Evolutionary conservation across 225 moss, liverwort and hornwort genomes (phyloP).

Genomic region (Pleurozium schreberi): DNA sequence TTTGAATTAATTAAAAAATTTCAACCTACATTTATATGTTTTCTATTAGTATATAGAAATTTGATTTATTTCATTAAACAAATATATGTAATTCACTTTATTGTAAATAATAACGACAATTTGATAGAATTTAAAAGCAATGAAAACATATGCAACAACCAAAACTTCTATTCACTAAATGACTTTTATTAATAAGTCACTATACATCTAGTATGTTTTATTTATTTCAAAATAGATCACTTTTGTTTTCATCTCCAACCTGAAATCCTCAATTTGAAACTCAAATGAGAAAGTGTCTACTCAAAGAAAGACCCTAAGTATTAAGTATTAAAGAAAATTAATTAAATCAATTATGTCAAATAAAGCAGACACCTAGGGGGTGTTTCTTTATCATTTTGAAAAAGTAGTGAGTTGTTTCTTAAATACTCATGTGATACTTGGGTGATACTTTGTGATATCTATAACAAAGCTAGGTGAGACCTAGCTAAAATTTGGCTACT

Average conservation of each 20-base stretch:
- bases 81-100: not conserved
- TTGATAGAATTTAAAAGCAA: not conserved
- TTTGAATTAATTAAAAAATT: not conserved
- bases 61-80: not conserved
- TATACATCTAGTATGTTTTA: not conserved
- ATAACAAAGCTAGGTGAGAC: not conserved
- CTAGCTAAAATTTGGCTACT: not conserved
- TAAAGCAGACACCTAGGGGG: too few relatives aligned
- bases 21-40: too few relatives aligned
- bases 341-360: not conserved
- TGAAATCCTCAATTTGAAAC: not conserved
- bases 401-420: not conserved
- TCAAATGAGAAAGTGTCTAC: not conserved
- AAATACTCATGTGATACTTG: not conserved
- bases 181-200: not conserved
- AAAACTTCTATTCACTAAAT: not conserved
- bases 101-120: not conserved
- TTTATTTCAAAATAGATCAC: not conserved
- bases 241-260: not conserved
- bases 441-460: not conserved
- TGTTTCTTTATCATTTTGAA: not conserved
- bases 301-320: not conserved
- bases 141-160: not conserved
- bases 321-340: not conserved
- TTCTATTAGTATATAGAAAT: not conserved